These are phyloP conservation scores for Chaetomium sp. DNA, from an alignment of 2,329 filamentous ascomycete species.

Conservation along the genomic window DNA sequence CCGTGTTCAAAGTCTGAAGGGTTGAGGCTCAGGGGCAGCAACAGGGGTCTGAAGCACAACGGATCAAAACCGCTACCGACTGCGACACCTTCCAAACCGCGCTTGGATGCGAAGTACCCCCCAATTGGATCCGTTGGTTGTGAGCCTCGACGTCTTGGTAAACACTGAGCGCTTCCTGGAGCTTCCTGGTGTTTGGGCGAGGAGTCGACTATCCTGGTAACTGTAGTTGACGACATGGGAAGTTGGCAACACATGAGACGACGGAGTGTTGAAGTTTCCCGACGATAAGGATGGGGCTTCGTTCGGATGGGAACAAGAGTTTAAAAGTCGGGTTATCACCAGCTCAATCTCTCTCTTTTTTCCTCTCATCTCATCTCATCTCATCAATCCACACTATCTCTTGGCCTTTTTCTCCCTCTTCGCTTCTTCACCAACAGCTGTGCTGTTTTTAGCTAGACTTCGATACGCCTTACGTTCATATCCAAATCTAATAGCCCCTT, in stretches of 20 bases:
- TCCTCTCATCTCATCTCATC: conserved; percentile 12
- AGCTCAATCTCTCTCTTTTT: background rate
- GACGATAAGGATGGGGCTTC: background rate
- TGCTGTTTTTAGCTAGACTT: background rate
- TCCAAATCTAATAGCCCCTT: background rate
- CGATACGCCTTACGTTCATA: background rate
- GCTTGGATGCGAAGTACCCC: conserved; percentile 1
- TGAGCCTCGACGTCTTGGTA: background rate
- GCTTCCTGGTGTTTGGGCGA: background rate
- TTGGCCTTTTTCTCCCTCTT: conserved; percentile 11
- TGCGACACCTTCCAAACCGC: conserved; percentile 21
- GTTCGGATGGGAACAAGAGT: background rate
- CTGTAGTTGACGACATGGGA: background rate
- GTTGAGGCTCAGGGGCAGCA: conserved; percentile 8
- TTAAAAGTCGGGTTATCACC: background rate
- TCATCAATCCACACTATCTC: conserved; percentile 7
- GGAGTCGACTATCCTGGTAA: background rate
- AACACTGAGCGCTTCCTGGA: conserved; percentile 1
- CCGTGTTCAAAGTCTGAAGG: background rate
- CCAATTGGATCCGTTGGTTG: conserved; percentile 9
- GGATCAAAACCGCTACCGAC: background rate
- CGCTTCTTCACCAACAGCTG: conserved; percentile 16
- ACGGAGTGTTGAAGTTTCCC: background rate
- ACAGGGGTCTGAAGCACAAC: conserved; percentile 19
- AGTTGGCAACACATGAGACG: conserved; percentile 1